phyloP scores from a whole-genome alignment of 768 basidiomycete species.

The Chalciporus piperatus region DNA sequence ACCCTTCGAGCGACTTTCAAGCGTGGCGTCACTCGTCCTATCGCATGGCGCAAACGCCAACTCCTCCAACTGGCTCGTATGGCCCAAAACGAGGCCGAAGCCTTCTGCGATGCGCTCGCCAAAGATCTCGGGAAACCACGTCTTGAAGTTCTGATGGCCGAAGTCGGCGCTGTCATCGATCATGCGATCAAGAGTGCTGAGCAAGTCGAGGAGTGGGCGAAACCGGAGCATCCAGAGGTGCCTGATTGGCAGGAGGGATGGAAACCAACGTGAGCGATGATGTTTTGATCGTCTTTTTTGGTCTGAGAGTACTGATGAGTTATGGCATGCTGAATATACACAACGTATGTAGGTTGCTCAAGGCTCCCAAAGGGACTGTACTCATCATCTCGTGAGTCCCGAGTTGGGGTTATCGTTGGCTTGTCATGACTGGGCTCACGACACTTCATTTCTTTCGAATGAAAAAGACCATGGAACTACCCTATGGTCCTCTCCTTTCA shows the following conservation, averaged over 20 bases:
- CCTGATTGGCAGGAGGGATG: constrained; percentile 44
- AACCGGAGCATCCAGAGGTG: constrained; percentile 40
- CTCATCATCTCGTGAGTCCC: constrained; percentile 56
- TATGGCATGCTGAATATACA: no score
- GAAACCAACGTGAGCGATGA: constrained; percentile 40
- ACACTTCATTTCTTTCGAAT: neutral
- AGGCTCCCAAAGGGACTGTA: constrained; percentile 58
- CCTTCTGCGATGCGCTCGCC: constrained; percentile 42
- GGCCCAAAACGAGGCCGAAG: constrained; percentile 57
- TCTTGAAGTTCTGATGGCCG: constrained; percentile 34
- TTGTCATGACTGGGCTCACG: no score
- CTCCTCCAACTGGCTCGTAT: constrained; percentile 60
- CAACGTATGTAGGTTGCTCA: constrained; percentile 34
- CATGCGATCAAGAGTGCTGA: constrained; percentile 43
- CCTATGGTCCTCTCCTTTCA: constrained; percentile 53
- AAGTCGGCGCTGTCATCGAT: constrained; percentile 44
- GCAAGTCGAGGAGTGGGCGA: constrained; percentile 58
- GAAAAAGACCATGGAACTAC: constrained; percentile 63
- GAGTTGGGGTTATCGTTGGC: neutral
- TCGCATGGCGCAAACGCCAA: constrained; percentile 64
- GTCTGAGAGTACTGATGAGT: no score
- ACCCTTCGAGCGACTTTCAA: constrained; percentile 47
- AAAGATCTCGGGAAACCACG: constrained; percentile 51
- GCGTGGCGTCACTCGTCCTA: constrained; percentile 45
- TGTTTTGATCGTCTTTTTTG: no score